These are phyloP conservation scores for Aspergillus egyptiacus DNA, from an alignment of 495 filamentous ascomycete species.

Conservation along the genomic window DNA sequence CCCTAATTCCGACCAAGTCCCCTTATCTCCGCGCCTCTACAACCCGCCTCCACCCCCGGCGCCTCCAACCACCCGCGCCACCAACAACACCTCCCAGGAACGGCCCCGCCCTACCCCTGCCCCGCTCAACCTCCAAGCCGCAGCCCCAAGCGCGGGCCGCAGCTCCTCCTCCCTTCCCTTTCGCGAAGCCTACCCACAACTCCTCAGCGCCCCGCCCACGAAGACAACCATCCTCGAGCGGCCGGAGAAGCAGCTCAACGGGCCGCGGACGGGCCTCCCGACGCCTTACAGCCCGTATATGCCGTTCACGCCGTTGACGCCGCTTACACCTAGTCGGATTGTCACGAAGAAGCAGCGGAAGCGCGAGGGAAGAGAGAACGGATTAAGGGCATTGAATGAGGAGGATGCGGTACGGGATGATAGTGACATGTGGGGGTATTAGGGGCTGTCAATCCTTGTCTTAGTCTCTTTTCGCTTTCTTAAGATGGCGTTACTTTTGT, in stretches of 20 bases:
- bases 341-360: conserved; percentile 72
- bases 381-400: conserved; percentile 38
- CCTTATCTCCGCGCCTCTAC: conserved; percentile 53
- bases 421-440: conserved; percentile 52
- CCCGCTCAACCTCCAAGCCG: conserved; percentile 37
- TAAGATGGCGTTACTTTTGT: not conserved
- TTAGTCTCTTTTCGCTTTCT: not conserved
- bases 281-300: conserved; percentile 88
- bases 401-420: conserved; percentile 49
- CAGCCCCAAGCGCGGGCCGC: conserved; percentile 21
- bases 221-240: conserved; percentile 78
- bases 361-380: conserved; percentile 36
- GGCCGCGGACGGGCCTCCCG: conserved; percentile 69
- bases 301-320: conserved; percentile 81
- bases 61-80: conserved; percentile 6
- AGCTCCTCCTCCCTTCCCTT: conserved; percentile 49
- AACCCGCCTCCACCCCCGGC: conserved; percentile 52
- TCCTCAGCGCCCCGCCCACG: conserved; percentile 55
- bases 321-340: conserved; percentile 72
- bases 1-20: conserved; percentile 40
- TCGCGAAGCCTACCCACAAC: conserved; percentile 43
- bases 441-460: not conserved
- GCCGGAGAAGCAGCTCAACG: conserved; percentile 45
- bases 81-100: conserved; percentile 48
- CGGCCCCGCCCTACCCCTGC: conserved; percentile 22